Conservation (phyloP, 176 grass and related monocot genomes). For the Musa troglodytarum region DNA sequence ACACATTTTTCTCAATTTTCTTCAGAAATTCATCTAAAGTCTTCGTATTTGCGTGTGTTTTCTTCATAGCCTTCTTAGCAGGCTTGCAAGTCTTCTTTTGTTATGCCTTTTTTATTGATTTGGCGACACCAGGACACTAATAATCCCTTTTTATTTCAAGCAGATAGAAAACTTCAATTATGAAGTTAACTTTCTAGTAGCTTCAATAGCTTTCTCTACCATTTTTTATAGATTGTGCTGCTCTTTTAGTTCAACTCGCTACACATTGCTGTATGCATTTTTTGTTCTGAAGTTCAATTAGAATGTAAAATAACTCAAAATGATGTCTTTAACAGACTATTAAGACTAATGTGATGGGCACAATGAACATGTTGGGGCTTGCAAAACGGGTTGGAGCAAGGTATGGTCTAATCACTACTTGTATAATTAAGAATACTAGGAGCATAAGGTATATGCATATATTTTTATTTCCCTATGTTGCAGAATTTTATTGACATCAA, state of each 20-base stretch:
- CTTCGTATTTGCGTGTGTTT: too few relatives aligned
- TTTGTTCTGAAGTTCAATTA: not conserved
- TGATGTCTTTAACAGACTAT: slow-evolving; percentile 31
- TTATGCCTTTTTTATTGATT: too few relatives aligned
- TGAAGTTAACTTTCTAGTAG: too few relatives aligned
- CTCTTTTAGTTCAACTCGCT: not conserved
- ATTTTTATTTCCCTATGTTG: not conserved
- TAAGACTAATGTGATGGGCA: slow-evolving; percentile 99
- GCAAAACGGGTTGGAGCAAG: slow-evolving; percentile 87
- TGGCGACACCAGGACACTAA: too few relatives aligned
- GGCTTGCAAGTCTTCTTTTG: too few relatives aligned
- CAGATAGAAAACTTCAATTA: too few relatives aligned
- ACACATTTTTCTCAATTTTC: not conserved
- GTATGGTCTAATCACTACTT: slow-evolving; percentile 11
- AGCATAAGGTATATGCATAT: not conserved
- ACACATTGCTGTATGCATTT: not conserved
- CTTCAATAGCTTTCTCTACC: too few relatives aligned
- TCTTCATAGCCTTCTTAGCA: too few relatives aligned
- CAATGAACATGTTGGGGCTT: slow-evolving; percentile 93
- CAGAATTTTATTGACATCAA: slow-evolving; percentile 75
- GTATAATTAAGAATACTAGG: not conserved
- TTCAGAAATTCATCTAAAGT: too few relatives aligned
- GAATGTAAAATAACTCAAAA: not conserved
- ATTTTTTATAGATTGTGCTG: too few relatives aligned
- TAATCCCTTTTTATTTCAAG: too few relatives aligned